phyloP scores from a whole-genome alignment of 73 alveolate genomes.

The Tetrahymena borealis region DNA sequence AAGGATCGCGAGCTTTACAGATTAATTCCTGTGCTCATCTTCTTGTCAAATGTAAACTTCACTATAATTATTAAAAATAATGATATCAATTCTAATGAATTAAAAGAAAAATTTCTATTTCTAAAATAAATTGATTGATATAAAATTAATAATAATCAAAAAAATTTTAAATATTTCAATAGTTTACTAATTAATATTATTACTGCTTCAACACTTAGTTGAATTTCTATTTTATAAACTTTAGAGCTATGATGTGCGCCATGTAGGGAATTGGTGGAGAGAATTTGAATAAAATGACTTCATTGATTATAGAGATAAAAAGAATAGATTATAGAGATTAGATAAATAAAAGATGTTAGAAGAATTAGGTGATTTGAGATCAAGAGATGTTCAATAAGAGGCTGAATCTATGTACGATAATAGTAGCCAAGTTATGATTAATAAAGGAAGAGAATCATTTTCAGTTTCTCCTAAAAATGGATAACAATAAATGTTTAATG shows the following conservation, averaged over 20 bases:
- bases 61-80: neutral
- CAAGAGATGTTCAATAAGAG: neutral
- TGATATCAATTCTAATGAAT: too few species aligned
- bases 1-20: slow-evolving; percentile 15
- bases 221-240: neutral
- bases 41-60: neutral
- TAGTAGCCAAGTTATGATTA: neutral
- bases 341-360: neutral
- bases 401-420: neutral
- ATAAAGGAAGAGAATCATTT: neutral
- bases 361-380: neutral
- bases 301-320: neutral
- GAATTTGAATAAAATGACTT: neutral
- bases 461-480: neutral
- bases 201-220: neutral
- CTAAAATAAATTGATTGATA: too few species aligned
- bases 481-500: neutral
- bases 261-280: neutral
- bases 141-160: too few species aligned
- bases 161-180: too few species aligned
- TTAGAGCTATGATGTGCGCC: neutral
- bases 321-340: neutral
- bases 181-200: too few species aligned
- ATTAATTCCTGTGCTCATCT: slow-evolving; percentile 7
- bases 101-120: too few species aligned